Evolutionary conservation across 345 rosid genomes (phyloP).

Genomic region (Camelina neglecta): DNA sequence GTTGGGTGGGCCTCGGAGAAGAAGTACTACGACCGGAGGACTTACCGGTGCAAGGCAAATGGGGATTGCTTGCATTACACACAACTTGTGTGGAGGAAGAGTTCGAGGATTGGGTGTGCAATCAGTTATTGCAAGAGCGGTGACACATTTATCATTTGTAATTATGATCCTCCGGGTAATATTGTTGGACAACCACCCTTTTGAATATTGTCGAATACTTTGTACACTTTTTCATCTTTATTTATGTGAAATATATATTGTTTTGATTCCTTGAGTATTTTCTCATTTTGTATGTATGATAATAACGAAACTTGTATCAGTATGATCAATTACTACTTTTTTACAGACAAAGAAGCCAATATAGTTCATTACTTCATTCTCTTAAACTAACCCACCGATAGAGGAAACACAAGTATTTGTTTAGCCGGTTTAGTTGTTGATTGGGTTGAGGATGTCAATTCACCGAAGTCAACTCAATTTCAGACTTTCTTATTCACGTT

Average conservation of each 20-base stretch:
- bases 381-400: neutral
- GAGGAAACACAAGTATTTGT: neutral
- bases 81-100: conserved; percentile 70
- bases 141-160: conserved; percentile 60
- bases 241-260: conserved; percentile 7
- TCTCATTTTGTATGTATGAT: neutral
- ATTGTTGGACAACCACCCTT: conserved; percentile 67
- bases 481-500: neutral
- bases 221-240: neutral
- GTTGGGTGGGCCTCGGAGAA: conserved; percentile 62
- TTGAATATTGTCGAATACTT: conserved; percentile 35
- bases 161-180: conserved; percentile 73
- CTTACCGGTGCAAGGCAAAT: conserved; percentile 51
- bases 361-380: neutral
- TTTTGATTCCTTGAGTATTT: neutral
- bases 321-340: neutral
- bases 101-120: conserved; percentile 63
- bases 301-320: neutral
- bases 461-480: neutral
- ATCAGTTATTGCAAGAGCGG: conserved; percentile 50
- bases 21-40: conserved; percentile 46
- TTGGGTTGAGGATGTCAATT: neutral
- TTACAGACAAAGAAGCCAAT: neutral
- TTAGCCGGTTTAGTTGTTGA: conserved; percentile 2
- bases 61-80: conserved; percentile 65